Evolutionary conservation across 148 eudicot species (phyloP).

Genomic region (Polygonum aviculare): DNA sequence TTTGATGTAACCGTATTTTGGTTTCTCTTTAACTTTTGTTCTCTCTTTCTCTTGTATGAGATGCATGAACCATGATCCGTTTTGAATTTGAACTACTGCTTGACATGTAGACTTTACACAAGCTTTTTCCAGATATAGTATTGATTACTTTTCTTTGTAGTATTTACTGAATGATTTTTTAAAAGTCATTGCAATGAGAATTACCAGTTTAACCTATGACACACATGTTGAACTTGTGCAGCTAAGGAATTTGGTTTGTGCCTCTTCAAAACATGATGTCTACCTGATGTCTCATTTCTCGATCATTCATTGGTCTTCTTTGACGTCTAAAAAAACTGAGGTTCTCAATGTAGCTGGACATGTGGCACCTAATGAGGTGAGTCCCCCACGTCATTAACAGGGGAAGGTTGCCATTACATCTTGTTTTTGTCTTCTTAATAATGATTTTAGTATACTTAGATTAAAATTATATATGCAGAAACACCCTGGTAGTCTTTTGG

Average conservation of each 20-base stretch:
- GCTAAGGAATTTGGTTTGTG: conserved; percentile 93
- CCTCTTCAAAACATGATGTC: conserved; percentile 84
- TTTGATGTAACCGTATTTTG: neutral
- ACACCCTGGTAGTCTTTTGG: conserved; percentile 83
- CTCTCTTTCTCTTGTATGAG: neutral
- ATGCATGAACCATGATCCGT: neutral
- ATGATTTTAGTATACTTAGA: neutral
- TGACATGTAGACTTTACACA: neutral
- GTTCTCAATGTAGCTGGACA: conserved; percentile 79
- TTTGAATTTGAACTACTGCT: neutral
- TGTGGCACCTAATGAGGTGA: conserved; percentile 78
- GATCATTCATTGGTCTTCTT: conserved; percentile 49
- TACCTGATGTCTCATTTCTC: conserved; percentile 69
- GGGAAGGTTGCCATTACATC: neutral
- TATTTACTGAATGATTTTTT: neutral
- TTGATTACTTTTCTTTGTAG: neutral
- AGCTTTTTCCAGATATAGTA: neutral
- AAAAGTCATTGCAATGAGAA: neutral
- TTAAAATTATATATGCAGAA: conserved; percentile 30
- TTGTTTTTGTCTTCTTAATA: neutral
- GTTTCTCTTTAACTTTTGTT: neutral
- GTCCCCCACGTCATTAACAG: conserved; percentile 1
- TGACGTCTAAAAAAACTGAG: conserved; percentile 45
- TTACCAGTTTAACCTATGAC: neutral
- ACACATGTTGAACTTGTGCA: conserved; percentile 21